phyloP scores from a whole-genome alignment of 129 eudicot genomes.

The Escallonia rubra region DNA sequence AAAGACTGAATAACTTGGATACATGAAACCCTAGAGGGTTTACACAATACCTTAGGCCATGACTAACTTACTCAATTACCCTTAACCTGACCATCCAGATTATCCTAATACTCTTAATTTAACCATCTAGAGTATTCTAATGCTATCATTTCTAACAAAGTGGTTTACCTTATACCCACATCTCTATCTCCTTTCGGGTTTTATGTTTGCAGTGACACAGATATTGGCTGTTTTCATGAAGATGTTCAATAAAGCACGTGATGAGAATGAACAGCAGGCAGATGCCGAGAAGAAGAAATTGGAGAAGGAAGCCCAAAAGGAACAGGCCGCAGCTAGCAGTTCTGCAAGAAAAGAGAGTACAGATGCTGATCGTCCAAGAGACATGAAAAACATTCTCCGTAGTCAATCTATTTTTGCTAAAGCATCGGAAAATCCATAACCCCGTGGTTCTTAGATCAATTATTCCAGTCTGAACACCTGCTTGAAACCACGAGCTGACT shows the following conservation, averaged over 20 bases:
- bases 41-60: no score
- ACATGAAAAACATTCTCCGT: slow-evolving; percentile 35
- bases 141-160: no score
- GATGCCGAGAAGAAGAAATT: slow-evolving; percentile 91
- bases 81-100: no score
- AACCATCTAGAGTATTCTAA: no score
- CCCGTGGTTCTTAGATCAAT: neutral
- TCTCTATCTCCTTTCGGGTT: slow-evolving; percentile 5
- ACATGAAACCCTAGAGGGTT: no score
- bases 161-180: no score
- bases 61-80: no score
- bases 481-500: neutral
- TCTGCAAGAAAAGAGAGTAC: slow-evolving; percentile 39
- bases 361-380: slow-evolving; percentile 44
- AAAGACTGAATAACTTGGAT: no score
- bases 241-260: slow-evolving; percentile 87
- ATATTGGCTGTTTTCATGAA: slow-evolving; percentile 72
- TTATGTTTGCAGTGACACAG: slow-evolving; percentile 76
- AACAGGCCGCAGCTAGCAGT: slow-evolving; percentile 59
- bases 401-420: slow-evolving; percentile 26
- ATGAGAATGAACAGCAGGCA: slow-evolving; percentile 78
- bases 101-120: no score
- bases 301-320: slow-evolving; percentile 92
- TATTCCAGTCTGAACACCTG: neutral
- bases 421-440: slow-evolving; percentile 17